These are phyloP conservation scores for Oenanthe sinensis DNA, from an alignment of 129 eudicot species.

Conservation along the genomic window DNA sequence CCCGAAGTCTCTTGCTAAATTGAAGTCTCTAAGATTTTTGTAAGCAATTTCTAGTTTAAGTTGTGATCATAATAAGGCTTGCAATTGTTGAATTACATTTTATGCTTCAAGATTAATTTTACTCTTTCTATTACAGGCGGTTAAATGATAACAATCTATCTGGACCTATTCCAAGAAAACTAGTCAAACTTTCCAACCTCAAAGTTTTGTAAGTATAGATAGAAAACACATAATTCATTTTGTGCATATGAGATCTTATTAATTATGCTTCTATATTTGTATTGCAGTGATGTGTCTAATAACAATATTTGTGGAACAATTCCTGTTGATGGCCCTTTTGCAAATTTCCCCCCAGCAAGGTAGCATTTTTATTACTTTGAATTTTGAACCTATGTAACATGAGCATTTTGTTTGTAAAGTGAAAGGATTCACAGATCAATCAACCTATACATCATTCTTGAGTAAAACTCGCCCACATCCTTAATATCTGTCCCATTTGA, in stretches of 20 bases:
- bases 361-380: slow-evolving; percentile 3
- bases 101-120: background rate
- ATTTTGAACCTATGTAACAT: background rate
- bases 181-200: slow-evolving; percentile 54
- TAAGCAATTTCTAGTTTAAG: slow-evolving; percentile 27
- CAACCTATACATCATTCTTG: background rate
- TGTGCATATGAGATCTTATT: background rate
- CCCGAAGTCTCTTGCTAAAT: slow-evolving; percentile 61
- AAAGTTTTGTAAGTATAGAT: slow-evolving; percentile 65
- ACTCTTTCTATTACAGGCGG: slow-evolving; percentile 38
- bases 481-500: background rate
- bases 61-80: background rate
- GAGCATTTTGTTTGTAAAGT: background rate
- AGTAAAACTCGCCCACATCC: background rate
- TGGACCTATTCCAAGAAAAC: slow-evolving; percentile 84
- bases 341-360: slow-evolving; percentile 60
- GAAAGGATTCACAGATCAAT: background rate
- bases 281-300: slow-evolving; percentile 64
- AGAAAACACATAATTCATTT: background rate
- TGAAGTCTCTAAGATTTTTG: slow-evolving; percentile 69
- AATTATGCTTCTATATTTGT: slow-evolving; percentile 4
- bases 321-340: slow-evolving; percentile 83
- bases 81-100: background rate
- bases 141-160: slow-evolving; percentile 65
- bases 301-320: slow-evolving; percentile 84